Conservation (phyloP, 257 asterid genomes). For the Knoxia roxburghii region DNA sequence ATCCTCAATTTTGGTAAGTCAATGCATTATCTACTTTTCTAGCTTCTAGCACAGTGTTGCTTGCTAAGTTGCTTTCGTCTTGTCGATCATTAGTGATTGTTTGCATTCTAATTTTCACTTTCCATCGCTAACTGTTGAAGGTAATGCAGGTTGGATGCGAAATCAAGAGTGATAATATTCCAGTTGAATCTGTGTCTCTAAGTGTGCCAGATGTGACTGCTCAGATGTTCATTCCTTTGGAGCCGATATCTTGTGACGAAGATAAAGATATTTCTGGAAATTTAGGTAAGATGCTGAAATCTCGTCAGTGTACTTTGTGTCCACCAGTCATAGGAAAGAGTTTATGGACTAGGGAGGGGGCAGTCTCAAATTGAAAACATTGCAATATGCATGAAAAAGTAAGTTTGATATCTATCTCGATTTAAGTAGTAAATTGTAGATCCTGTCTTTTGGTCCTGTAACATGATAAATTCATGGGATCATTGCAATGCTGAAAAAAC, state of each 20-base stretch:
- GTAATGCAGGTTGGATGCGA: slow-evolving; percentile 41
- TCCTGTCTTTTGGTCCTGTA: too few relatives aligned
- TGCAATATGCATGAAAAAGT: too few relatives aligned
- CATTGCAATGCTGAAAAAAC: too few relatives aligned
- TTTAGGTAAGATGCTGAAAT: slow-evolving; percentile 36
- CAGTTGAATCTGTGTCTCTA: slow-evolving; percentile 14
- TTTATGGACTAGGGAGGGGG: not conserved
- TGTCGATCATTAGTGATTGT: not conserved
- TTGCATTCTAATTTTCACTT: slow-evolving; percentile 4
- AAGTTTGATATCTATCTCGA: too few relatives aligned
- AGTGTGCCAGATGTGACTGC: slow-evolving; percentile 13
- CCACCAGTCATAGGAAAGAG: not conserved
- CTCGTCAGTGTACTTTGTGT: not conserved
- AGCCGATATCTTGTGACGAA: slow-evolving; percentile 21
- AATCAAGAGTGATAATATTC: slow-evolving; percentile 16
- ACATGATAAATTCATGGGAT: too few relatives aligned
- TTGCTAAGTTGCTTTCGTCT: not conserved
- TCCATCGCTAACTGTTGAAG: slow-evolving; percentile 15
- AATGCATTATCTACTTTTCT: not conserved
- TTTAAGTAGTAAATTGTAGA: too few relatives aligned
- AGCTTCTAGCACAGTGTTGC: not conserved
- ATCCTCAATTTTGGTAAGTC: slow-evolving; percentile 34
- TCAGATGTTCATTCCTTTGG: slow-evolving; percentile 20
- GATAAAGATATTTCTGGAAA: slow-evolving; percentile 16
- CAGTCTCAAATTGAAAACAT: not conserved